phyloP scores from a whole-genome alignment of 2,329 filamentous ascomycete genomes.

The Apiospora pterosperma region DNA sequence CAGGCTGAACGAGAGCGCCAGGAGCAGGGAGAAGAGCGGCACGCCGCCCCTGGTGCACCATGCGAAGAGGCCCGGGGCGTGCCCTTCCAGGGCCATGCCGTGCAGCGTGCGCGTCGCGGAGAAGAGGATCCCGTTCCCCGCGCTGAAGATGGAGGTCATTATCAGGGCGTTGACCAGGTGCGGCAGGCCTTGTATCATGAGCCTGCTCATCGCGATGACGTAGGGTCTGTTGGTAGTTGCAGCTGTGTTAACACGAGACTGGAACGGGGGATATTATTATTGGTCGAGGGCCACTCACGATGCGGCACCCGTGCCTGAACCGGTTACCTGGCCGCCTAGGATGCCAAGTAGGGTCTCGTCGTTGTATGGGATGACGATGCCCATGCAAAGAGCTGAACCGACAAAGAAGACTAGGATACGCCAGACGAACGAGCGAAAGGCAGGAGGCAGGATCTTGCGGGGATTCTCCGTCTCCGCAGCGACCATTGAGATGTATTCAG shows the following conservation, averaged over 20 bases:
- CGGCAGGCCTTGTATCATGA: constrained; percentile 34
- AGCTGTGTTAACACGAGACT: not conserved
- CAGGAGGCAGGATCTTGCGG: constrained; percentile 59
- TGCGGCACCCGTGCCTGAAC: constrained; percentile 51
- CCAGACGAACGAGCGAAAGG: constrained; percentile 72
- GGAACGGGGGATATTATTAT: constrained; percentile 27
- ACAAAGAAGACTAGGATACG: constrained; percentile 70
- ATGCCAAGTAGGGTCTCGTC: constrained; percentile 52
- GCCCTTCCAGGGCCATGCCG: constrained; percentile 10
- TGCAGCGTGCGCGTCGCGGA: constrained; percentile 18
- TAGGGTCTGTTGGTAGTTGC: constrained; percentile 4
- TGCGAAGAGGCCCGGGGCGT: constrained; percentile 9
- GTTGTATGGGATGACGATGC: constrained; percentile 64
- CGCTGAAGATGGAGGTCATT: constrained; percentile 38
- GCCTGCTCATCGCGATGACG: constrained; percentile 35
- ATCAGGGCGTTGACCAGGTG: constrained; percentile 37
- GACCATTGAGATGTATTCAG: constrained; percentile 66
- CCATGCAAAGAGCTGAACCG: constrained; percentile 62
- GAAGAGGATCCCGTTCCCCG: constrained; percentile 38
- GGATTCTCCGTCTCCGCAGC: constrained; percentile 67
- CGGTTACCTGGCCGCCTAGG: constrained; percentile 46
- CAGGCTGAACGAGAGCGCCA: not conserved
- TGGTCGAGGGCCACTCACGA: constrained; percentile 27
- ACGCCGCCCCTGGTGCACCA: constrained; percentile 3
- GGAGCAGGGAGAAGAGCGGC: not conserved